Evolutionary conservation across 2,329 filamentous ascomycete genomes (phyloP).

Genomic region (Fusarium sp.): DNA sequence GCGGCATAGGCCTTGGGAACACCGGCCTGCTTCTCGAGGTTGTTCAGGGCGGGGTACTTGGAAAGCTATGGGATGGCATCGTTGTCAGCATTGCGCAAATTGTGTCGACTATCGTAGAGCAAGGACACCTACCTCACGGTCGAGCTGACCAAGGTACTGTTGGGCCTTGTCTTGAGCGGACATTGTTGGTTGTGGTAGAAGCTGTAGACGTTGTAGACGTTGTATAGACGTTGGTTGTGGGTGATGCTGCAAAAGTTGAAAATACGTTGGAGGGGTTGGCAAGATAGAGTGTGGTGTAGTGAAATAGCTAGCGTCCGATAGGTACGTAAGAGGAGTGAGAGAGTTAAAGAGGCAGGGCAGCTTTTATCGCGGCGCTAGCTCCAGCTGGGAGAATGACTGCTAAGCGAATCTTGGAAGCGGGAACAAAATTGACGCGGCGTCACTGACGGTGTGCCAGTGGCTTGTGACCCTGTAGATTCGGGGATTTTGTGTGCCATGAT

Average conservation of each 20-base stretch:
- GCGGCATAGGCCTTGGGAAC: conserved; percentile 87
- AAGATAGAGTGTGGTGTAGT: conserved; percentile 31
- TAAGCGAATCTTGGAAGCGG: conserved; percentile 40
- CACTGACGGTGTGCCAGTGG: conserved; percentile 44
- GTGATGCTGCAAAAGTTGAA: conserved; percentile 26
- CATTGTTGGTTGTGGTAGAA: conserved; percentile 56
- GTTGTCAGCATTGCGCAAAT: conserved; percentile 39
- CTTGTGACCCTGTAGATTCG: conserved; percentile 41
- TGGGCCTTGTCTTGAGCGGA: conserved; percentile 79
- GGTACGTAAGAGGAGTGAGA: conserved; percentile 38
- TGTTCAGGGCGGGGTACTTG: conserved; percentile 84
- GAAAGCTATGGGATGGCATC: conserved; percentile 68
- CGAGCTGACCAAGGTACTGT: conserved; percentile 79
- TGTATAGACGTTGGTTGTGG: conserved; percentile 20
- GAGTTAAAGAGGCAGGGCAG: conserved; percentile 38
- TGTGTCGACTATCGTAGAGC: conserved; percentile 16
- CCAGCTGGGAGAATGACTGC: conserved; percentile 19
- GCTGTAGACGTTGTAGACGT: conserved; percentile 41
- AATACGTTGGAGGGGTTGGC: conserved; percentile 33
- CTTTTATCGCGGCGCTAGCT: conserved; percentile 45
- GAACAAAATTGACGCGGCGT: conserved; percentile 45
- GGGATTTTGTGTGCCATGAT: conserved; percentile 22
- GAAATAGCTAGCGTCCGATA: conserved; percentile 34
- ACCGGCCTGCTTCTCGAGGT: conserved; percentile 84
- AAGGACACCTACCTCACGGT: conserved; percentile 74